Conservation (phyloP, 2,329 filamentous ascomycete species). For the Helicocarpus griseus region DNA sequence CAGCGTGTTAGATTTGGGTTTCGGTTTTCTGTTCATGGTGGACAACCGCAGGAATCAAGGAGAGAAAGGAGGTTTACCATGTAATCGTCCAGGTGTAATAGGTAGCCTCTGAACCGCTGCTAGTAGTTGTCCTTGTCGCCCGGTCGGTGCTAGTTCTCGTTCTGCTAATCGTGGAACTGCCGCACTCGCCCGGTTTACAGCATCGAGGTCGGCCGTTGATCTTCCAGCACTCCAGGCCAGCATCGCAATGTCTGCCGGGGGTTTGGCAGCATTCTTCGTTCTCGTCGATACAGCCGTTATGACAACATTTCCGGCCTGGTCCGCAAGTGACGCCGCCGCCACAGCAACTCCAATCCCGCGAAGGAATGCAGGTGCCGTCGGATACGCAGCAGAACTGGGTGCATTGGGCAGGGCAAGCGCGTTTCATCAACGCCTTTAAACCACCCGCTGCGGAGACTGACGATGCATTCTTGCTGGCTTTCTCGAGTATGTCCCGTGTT, state of each 20-base stretch:
- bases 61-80: background rate
- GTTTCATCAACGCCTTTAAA: background rate
- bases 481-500: background rate
- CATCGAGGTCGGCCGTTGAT: background rate
- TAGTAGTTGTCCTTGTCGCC: background rate
- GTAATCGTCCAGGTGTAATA: conserved; percentile 2
- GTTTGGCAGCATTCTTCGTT: background rate
- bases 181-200: background rate
- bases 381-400: background rate
- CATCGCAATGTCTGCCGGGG: background rate
- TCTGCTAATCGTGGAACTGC: background rate
- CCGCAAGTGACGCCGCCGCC: background rate
- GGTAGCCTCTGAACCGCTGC: too few species aligned
- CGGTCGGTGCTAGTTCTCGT: background rate
- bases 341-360: background rate
- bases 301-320: background rate
- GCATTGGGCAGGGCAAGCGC: background rate
- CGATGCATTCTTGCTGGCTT: too few species aligned
- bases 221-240: background rate
- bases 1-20: background rate
- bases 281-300: background rate
- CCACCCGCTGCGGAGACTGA: background rate
- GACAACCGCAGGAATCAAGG: too few species aligned
- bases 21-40: too few species aligned
- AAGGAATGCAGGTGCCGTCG: background rate